Evolutionary conservation across 2,329 filamentous ascomycete genomes (phyloP).

Genomic region (Ambrosiella beaveri): DNA sequence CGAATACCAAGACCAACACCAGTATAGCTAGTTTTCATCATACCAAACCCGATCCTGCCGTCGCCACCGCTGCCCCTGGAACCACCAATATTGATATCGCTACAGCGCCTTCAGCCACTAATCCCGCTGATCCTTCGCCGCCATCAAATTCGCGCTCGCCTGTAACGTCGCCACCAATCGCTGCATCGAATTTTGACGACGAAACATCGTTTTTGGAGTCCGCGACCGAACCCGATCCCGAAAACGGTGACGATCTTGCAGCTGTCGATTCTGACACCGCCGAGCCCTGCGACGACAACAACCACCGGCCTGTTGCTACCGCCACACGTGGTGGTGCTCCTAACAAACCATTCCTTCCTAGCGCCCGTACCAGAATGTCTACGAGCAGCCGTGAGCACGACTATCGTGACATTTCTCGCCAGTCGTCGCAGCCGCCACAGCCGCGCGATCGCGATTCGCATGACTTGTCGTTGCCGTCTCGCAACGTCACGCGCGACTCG

Average conservation of each 20-base stretch:
- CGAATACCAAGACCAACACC: not conserved
- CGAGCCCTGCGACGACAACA: not conserved
- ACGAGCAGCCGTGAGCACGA: slow-evolving; percentile 19
- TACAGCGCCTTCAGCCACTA: not conserved
- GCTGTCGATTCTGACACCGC: not conserved
- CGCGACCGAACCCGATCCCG: not conserved
- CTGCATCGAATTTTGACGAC: not conserved
- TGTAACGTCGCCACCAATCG: not conserved
- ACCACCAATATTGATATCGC: not conserved
- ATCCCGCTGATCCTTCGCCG: not conserved
- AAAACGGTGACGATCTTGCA: not conserved
- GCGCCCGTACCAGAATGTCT: slow-evolving; percentile 18
- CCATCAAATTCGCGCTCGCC: not conserved
- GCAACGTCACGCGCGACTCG: slow-evolving; percentile 68
- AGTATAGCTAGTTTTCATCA: not conserved
- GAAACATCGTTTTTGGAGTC: slow-evolving; percentile 1
- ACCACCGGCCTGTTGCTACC: not conserved
- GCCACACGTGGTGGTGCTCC: slow-evolving; percentile 14
- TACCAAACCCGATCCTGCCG: not conserved
- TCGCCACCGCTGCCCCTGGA: not conserved
- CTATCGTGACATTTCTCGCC: slow-evolving; percentile 12
- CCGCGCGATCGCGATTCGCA: slow-evolving; percentile 46
- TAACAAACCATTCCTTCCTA: slow-evolving; percentile 15
- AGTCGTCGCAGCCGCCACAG: slow-evolving; percentile 1
- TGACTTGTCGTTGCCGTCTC: slow-evolving; percentile 64